These are phyloP conservation scores for Candida mesenterica DNA, from an alignment of 1,139 yeast genomes.

Conservation along the genomic window DNA sequence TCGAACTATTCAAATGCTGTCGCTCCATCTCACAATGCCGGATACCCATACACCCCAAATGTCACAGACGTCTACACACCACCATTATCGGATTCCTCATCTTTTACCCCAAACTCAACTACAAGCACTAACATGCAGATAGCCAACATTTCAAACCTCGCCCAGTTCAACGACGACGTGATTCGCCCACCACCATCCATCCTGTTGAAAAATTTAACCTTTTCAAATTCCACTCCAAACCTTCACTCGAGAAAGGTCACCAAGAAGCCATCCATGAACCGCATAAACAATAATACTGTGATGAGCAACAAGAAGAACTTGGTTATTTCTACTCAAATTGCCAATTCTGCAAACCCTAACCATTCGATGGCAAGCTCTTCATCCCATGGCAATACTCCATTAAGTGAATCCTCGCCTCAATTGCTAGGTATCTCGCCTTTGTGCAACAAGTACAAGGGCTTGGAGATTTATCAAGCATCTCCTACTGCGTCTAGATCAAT, in stretches of 20 bases:
- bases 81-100: conserved; percentile 20
- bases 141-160: conserved; percentile 2
- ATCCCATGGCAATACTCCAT: conserved; percentile 10
- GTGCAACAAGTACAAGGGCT: conserved; percentile 21
- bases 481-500: conserved; percentile 14
- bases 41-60: conserved; percentile 19
- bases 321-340: conserved; percentile 19
- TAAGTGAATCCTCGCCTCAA: conserved; percentile 16
- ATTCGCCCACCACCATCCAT: conserved; percentile 17
- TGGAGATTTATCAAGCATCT: conserved; percentile 18
- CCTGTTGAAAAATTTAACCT: conserved; percentile 16
- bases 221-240: conserved; percentile 15
- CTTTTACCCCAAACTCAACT: conserved; percentile 22
- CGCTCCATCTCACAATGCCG: conserved; percentile 12
- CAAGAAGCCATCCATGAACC: conserved; percentile 23
- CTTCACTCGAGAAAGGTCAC: conserved; percentile 17
- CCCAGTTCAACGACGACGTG: conserved; percentile 8
- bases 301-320: conserved; percentile 19
- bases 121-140: conserved; percentile 2
- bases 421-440: conserved; percentile 20
- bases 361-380: neutral
- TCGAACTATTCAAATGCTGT: neutral
- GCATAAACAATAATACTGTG: conserved; percentile 16
- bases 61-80: conserved; percentile 22
- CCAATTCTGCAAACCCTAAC: conserved; percentile 10